phyloP scores from a whole-genome alignment of 148 eudicot species.

The Amaranthus palmeri region DNA sequence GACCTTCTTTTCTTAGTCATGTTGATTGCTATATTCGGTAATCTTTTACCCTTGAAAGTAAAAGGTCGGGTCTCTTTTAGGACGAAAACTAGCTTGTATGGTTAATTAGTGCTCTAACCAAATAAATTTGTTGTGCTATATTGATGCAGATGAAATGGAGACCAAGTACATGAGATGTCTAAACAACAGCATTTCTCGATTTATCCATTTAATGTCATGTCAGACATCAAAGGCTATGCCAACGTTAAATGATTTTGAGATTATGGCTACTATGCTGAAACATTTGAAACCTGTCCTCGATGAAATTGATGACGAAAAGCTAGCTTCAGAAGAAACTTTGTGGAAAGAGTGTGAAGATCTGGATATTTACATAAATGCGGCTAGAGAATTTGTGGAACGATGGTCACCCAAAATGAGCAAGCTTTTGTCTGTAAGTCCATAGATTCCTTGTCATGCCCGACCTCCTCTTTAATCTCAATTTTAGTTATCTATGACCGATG shows the following conservation, averaged over 20 bases:
- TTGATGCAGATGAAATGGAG: conserved; percentile 68
- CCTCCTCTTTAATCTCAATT: background rate
- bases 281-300: conserved; percentile 67
- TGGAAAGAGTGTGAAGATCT: conserved; percentile 65
- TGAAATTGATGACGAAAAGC: conserved; percentile 42
- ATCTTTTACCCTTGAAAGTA: no score
- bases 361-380: conserved; percentile 66
- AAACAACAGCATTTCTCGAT: conserved; percentile 78
- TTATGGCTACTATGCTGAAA: conserved; percentile 49
- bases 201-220: conserved; percentile 78
- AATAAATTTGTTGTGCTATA: background rate
- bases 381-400: conserved; percentile 71
- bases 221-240: conserved; percentile 53
- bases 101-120: background rate
- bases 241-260: conserved; percentile 42
- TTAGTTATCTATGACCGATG: no score
- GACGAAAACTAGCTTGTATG: background rate
- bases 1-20: background rate
- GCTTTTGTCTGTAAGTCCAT: conserved; percentile 59
- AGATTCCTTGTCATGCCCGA: background rate
- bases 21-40: background rate
- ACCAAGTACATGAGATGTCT: conserved; percentile 56
- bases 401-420: conserved; percentile 73
- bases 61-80: background rate
- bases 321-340: conserved; percentile 43